A percentile compares a stretch with the other conserved stretches of the same genome.
These are phyloP conservation scores for Wickerhamomyces hampshirensis DNA, from an alignment of 805 yeast genomes.

Conservation along the genomic window DNA sequence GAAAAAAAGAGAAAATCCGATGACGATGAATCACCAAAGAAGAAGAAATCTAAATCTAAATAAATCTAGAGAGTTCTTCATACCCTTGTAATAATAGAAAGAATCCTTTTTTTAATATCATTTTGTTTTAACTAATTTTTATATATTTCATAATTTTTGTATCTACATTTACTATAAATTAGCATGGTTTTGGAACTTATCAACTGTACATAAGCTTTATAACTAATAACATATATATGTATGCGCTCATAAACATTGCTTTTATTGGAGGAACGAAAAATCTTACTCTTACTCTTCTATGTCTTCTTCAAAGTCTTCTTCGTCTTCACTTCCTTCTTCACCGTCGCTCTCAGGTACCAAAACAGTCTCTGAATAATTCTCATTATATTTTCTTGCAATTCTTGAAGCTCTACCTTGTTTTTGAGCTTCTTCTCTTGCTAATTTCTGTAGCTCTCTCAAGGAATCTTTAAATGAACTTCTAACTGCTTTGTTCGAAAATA, in stretches of 20 bases:
- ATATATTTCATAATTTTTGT: slow-evolving; percentile 2
- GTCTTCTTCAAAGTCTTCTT: slow-evolving; percentile 26
- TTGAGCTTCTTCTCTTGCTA: slow-evolving; percentile 55
- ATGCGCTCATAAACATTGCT: neutral
- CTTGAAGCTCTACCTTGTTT: slow-evolving; percentile 59
- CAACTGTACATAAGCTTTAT: neutral
- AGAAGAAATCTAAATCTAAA: slow-evolving; percentile 14
- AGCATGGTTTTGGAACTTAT: neutral
- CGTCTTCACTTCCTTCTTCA: slow-evolving; percentile 57
- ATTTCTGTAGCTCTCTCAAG: slow-evolving; percentile 46
- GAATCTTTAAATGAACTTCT: slow-evolving; percentile 62
- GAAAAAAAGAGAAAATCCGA: slow-evolving; percentile 12
- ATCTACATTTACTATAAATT: neutral
- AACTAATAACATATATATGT: neutral
- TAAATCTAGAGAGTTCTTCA: neutral
- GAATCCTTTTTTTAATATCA: neutral
- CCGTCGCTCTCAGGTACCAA: slow-evolving; percentile 60
- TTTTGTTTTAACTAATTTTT: slow-evolving; percentile 4
- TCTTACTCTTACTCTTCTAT: slow-evolving; percentile 11
- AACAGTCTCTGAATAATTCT: slow-evolving; percentile 46
- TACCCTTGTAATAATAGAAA: slow-evolving; percentile 11
- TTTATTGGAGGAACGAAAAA: neutral
- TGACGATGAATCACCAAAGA: slow-evolving; percentile 11
- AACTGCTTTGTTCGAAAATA: slow-evolving; percentile 75
- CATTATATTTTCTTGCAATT: slow-evolving; percentile 67